Evolutionary conservation across 257 asterid genomes (phyloP), one percentile per base, ranked within the genome.

Genomic region (Fraxinus pennsylvanica): DNA sequence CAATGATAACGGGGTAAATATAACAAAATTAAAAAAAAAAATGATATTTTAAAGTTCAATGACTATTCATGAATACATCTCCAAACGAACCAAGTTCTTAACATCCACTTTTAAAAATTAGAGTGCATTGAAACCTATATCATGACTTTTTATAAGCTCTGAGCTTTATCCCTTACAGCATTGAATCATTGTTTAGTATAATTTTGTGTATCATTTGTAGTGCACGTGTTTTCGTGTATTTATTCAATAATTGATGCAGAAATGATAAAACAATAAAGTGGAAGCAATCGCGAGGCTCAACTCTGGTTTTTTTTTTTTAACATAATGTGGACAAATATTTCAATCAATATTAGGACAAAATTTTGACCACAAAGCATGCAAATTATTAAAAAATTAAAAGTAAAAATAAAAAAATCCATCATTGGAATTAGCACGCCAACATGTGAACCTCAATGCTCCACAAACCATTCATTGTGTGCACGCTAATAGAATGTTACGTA

Each of bases 211-310:
- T 78, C 68, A 76, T 74, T 73, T 73, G 83, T 73, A 73, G 9
- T 76, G 88, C 93, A 85, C 86, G 85, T 82, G 93, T 81, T 85
- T 81, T 79, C 84, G 13, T 69, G 70, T 75, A 79, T 80, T 70
- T 73, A 73, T 85, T 74, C 82, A 88, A 89, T 87, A 81, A 83
- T 86, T 86, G 84, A 45, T 66, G 75, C 75, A 75, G 74, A 68
- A 52, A 72, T 79, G 69, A 68, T 35, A 52, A 79, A 84, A 81
- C 70, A 79, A 84, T 87, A 82, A 78, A 85, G 69, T 74, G 85
- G 79, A 74, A 72, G 61, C 78, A 74, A 71, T 81, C 75, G 66
- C 76, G 78, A 78, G 80, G 87, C 78, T 68, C 63, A 79, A 38
- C 33, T 78, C 74, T 68, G 32, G 74, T 76, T 83, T 77, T 80